Evolutionary conservation across 768 basidiomycete species (phyloP), one percentile per base, ranked within the genome.

Genomic region (Megacollybia marginata): DNA sequence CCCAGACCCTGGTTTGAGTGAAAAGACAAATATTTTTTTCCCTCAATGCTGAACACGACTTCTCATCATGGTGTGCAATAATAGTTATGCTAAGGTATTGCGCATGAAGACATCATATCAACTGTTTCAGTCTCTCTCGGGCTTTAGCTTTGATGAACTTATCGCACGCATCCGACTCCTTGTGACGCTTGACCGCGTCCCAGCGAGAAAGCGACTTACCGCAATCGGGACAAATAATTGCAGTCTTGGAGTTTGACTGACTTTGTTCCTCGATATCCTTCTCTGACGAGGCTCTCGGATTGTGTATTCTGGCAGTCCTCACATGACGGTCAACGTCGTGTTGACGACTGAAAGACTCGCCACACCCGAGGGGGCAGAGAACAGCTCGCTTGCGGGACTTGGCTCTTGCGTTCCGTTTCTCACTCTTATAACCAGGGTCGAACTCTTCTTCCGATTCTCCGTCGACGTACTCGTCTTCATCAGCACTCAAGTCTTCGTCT

Each of bases 321-420:
- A 58, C 51, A 52, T 65, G 63, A 4, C 61, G 53, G 16, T 42
- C 35, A 10, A 57, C 55, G 35, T 65, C 62, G 43, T 59, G 56
- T 13, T 42, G 34, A 20, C 63, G 52, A 23, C 59, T 61, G 50
- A 65, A 65, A 6, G 59, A 58, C 34, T 56, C 53, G 13, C 44
- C 51, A 53, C 63, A 65, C 52, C 61, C 60, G 6, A 49, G 31
- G 28, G 56, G 44, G 9, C 58, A 55, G 50, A 62, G 62, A 4
- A 45, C 38, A 40, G 38, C 38, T 40, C 18, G 13, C 13, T 40
- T 40, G 38, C 38, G 38, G 8, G 38, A 40, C 15, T 18, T 13
- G 18, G 15, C 15, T 5, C 38, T 40, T 13, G 38, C 38, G 23
- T 28, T 28, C 6, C 23, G 23, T 6, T 28, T 28, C 38, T 40